Evolutionary conservation across 1,139 yeast species (phyloP), one percentile per base, ranked within the genome.

Genomic region (Pichia sp.): DNA sequence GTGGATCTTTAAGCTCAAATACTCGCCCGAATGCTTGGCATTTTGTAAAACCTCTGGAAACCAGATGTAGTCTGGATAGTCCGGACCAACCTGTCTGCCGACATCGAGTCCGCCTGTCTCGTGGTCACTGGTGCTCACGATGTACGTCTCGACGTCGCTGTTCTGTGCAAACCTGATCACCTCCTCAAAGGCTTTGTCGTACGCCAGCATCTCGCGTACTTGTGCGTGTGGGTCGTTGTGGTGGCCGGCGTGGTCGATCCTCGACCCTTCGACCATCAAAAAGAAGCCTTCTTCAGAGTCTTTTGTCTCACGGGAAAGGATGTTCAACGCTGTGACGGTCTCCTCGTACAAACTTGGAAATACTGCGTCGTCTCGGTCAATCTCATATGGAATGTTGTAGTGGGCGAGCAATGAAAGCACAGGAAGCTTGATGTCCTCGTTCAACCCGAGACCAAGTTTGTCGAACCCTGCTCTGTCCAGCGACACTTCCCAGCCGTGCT

Each of bases 171-270:
- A 87, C 43, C 85, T 79, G 49, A 79, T 66, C 3, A 84, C 95
- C 7, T 85, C 83, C 58, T 76, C 67, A 68, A 85, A 86, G 3
- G 95, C 89, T 51, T 77, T 81, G 65, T 87, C 95, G 65, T 80
- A 89, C 2, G 88, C 90, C 56, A 85, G 68, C 3, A 85, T 87
- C 65, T 86, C 95, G 58, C 85, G 74, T 9, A 83, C 90, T 69
- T 87, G 96, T 10, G 95, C 93, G 12, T 89, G 88, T 12, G 96
- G 90, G 65, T 89, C 96, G 63, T 89, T 89, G 59, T 78, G 80
- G 66, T 89, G 96, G 40, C 96, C 96, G 3, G 96, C 95, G 66
- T 89, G 96, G 67, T 89, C 96, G 61, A 89, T 88, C 66, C 96
- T 76, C 13, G 95, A 85, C 8, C 96, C 96, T 71, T 89, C 96